Evolutionary conservation across 352 stramenopile species (phyloP).

Genomic region (Discostella stelligera): DNA sequence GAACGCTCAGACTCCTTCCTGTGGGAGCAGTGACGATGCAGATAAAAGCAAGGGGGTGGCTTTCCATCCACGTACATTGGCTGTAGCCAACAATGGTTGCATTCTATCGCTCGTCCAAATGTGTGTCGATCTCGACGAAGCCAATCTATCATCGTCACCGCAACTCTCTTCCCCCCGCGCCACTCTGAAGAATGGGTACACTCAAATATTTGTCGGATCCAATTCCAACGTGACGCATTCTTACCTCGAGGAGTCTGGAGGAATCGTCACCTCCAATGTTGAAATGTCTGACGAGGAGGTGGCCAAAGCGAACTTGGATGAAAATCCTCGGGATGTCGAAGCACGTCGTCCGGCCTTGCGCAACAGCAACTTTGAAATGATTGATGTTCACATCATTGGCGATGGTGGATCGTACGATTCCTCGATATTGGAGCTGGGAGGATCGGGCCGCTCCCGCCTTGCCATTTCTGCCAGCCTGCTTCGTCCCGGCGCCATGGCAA

Average conservation of each 20-base stretch:
- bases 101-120: conserved; percentile 71
- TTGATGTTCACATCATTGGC: conserved; percentile 77
- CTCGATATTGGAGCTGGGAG: conserved; percentile 71
- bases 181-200: conserved; percentile 80
- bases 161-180: conserved; percentile 14
- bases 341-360: conserved; percentile 53
- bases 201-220: conserved; percentile 75
- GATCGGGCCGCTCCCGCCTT: conserved; percentile 66
- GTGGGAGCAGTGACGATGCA: conserved; percentile 19
- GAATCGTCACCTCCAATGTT: conserved; percentile 62
- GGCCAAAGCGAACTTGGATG: conserved; percentile 18
- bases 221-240: conserved; percentile 77
- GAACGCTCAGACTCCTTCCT: conserved; percentile 64
- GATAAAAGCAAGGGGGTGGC: conserved; percentile 56
- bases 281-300: conserved; percentile 60
- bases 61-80: conserved; percentile 73
- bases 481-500: conserved; percentile 42
- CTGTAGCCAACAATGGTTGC: conserved; percentile 57
- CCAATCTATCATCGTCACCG: background rate
- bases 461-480: conserved; percentile 62
- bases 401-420: conserved; percentile 58
- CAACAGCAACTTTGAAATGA: conserved; percentile 75
- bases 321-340: conserved; percentile 56
- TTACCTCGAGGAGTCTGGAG: conserved; percentile 75
- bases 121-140: conserved; percentile 67